Percentiles rank a stretch among this genome's conserved stretches.
phyloP scores from a whole-genome alignment of 2,329 filamentous ascomycete species.

The Aphanocladium album region DNA sequence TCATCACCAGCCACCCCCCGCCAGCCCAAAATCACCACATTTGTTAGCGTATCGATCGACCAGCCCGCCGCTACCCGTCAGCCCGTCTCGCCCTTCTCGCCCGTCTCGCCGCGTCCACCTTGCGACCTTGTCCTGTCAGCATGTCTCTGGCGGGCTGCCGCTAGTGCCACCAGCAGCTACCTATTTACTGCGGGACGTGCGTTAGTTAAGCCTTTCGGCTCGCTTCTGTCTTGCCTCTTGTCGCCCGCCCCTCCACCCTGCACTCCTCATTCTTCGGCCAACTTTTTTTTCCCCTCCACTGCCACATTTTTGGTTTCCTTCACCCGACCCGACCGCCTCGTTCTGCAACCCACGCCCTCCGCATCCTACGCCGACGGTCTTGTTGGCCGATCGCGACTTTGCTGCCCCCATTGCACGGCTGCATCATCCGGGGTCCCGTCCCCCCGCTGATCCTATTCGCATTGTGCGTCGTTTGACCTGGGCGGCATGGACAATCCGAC shows the following conservation, averaged over 20 bases:
- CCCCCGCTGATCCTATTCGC: background rate
- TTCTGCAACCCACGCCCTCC: background rate
- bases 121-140: background rate
- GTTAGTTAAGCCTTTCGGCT: background rate
- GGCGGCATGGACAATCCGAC: background rate
- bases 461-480: background rate
- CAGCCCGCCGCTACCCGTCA: too few species aligned
- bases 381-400: background rate
- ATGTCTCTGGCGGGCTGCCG: background rate
- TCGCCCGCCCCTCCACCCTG: background rate
- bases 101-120: too few species aligned
- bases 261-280: slow-evolving; percentile 13
- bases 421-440: background rate
- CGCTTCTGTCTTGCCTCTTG: background rate
- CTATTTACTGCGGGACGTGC: background rate
- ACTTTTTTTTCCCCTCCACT: slow-evolving; percentile 12
- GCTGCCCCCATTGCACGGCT: background rate
- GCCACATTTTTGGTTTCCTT: slow-evolving; percentile 3
- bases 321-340: background rate
- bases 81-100: too few species aligned
- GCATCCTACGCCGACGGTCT: background rate
- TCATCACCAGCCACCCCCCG: too few species aligned
- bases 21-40: too few species aligned
- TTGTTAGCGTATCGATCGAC: too few species aligned
- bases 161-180: background rate